These are phyloP conservation scores for Juglanconis oblonga DNA, from an alignment of 2,329 filamentous ascomycete species.

Conservation along the genomic window DNA sequence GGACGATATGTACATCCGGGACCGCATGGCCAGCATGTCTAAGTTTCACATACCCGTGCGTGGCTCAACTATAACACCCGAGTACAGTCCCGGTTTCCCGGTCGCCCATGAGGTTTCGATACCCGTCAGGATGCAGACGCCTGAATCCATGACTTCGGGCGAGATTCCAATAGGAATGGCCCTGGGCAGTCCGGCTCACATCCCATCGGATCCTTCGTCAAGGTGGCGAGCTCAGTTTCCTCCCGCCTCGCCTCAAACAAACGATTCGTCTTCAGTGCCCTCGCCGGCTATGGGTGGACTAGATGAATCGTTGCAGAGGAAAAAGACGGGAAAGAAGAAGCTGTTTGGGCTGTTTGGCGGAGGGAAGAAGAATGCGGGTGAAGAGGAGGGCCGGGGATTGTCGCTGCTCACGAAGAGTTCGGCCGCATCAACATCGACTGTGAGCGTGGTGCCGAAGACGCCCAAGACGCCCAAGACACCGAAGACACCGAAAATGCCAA, in stretches of 20 bases:
- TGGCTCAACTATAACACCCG: slow-evolving; percentile 41
- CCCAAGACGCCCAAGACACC: slow-evolving; percentile 12
- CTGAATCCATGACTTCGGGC: slow-evolving; percentile 40
- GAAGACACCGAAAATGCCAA: slow-evolving; percentile 20
- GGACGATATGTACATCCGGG: slow-evolving; percentile 36
- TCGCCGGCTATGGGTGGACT: slow-evolving; percentile 3
- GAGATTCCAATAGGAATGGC: slow-evolving; percentile 67
- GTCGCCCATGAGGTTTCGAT: slow-evolving; percentile 30
- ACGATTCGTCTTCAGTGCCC: slow-evolving; percentile 11
- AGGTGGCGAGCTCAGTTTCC: slow-evolving; percentile 25
- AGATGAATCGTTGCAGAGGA: slow-evolving; percentile 31
- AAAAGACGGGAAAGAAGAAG: slow-evolving; percentile 56
- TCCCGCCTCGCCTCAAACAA: slow-evolving; percentile 17
- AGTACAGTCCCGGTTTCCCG: slow-evolving; percentile 35
- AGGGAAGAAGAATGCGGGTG: slow-evolving; percentile 36
- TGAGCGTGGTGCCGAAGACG: slow-evolving; percentile 3
- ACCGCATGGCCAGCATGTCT: slow-evolving; percentile 28
- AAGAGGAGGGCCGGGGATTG: neutral
- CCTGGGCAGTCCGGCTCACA: slow-evolving; percentile 63
- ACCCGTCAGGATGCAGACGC: slow-evolving; percentile 38
- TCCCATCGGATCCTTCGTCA: slow-evolving; percentile 27
- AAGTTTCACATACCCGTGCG: slow-evolving; percentile 40
- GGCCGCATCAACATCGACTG: slow-evolving; percentile 5
- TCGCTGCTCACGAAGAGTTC: neutral
- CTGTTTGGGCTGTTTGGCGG: slow-evolving; percentile 52